phyloP scores from a whole-genome alignment of 306 rosid genomes.

The Begonia peltatifolia region DNA sequence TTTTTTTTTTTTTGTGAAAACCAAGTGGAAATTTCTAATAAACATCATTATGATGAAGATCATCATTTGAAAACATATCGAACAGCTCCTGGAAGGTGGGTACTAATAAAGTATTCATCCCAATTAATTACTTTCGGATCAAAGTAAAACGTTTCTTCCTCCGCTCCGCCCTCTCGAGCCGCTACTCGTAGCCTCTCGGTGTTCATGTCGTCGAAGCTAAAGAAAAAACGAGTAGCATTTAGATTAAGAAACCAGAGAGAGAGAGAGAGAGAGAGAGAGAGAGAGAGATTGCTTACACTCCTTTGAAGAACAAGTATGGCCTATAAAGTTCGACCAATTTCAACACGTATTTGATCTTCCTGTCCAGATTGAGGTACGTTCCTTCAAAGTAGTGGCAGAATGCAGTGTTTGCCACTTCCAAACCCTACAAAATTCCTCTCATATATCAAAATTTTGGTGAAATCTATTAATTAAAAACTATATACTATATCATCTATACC shows the following conservation, averaged over 20 bases:
- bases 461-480: neutral
- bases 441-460: neutral
- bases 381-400: constrained; percentile 49
- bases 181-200: constrained; percentile 37
- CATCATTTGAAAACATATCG: constrained; percentile 49
- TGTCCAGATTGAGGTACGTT: constrained; percentile 23
- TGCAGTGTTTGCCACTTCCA: constrained; percentile 43
- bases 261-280: neutral
- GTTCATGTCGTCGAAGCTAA: constrained; percentile 62
- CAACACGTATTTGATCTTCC: constrained; percentile 51
- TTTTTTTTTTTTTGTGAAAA: too few species aligned
- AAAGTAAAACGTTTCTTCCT: constrained; percentile 42
- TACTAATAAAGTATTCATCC: constrained; percentile 54
- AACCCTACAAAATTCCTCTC: constrained; percentile 23
- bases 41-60: neutral
- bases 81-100: constrained; percentile 44
- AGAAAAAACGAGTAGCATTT: neutral
- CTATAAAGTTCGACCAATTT: constrained; percentile 60
- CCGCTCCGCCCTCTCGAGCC: constrained; percentile 20
- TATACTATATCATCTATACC: constrained; percentile 18
- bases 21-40: too few species aligned
- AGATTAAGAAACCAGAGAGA: neutral
- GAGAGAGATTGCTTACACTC: constrained; percentile 34
- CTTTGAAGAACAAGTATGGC: constrained; percentile 73
- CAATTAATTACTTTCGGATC: constrained; percentile 50